Conservation (phyloP, 1,139 yeast species). For the Hyphopichia pseudoburtonii region DNA sequence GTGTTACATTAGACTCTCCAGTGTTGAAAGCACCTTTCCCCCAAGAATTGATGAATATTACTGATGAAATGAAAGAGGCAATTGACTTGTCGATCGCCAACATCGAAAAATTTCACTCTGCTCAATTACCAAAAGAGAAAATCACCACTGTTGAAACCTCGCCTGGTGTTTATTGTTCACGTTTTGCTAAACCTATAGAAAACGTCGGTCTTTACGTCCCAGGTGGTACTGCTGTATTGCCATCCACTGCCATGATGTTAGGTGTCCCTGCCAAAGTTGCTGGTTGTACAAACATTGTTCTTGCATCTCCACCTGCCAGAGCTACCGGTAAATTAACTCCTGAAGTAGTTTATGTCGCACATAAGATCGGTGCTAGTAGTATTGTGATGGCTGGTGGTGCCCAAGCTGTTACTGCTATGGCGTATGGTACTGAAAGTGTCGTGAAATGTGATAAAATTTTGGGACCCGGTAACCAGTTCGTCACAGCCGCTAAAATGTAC, state of each 20-base stretch:
- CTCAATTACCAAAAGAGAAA: slow-evolving; percentile 73
- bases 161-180: slow-evolving; percentile 90
- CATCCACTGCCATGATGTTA: slow-evolving; percentile 96
- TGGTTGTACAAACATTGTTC: slow-evolving; percentile 87
- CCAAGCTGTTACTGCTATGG: slow-evolving; percentile 98
- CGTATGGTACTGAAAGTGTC: slow-evolving; percentile 91
- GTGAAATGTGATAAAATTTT: slow-evolving; percentile 94
- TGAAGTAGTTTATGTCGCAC: slow-evolving; percentile 96
- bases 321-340: slow-evolving; percentile 92
- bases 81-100: slow-evolving; percentile 87
- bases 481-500: slow-evolving; percentile 98
- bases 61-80: slow-evolving; percentile 77
- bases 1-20: slow-evolving; percentile 69
- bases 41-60: slow-evolving; percentile 67
- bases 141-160: slow-evolving; percentile 85
- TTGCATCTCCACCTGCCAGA: slow-evolving; percentile 97
- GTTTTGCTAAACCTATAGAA: slow-evolving; percentile 93
- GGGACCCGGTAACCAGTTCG: slow-evolving; percentile 99
- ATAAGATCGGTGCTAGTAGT: slow-evolving; percentile 86
- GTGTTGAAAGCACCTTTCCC: slow-evolving; percentile 87
- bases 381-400: slow-evolving; percentile 98
- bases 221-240: slow-evolving; percentile 98
- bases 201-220: slow-evolving; percentile 95
- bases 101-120: slow-evolving; percentile 89
- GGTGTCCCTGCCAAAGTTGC: slow-evolving; percentile 99